phyloP scores from a whole-genome alignment of 169 alveolate genomes.

The Hammondia hammondi region DNA sequence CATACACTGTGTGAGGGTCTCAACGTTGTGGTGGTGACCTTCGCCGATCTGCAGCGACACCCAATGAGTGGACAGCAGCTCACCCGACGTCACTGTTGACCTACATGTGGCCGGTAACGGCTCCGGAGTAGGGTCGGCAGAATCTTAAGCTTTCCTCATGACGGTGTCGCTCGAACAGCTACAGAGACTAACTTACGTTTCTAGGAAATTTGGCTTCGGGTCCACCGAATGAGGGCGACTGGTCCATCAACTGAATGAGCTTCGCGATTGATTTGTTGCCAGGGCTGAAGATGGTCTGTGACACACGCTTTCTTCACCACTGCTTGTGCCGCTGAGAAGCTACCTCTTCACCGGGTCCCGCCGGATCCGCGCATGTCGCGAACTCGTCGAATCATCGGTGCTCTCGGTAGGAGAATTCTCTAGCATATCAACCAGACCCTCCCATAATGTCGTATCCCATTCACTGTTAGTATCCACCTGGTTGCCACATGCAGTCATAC shows the following conservation, averaged over 20 bases:
- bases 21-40: background rate
- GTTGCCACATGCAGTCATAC: background rate
- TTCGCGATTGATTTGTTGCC: background rate
- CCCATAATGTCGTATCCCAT: background rate
- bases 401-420: background rate
- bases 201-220: background rate
- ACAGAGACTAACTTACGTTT: background rate
- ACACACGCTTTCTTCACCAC: background rate
- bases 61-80: background rate
- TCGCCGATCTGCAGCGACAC: background rate
- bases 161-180: background rate
- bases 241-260: background rate
- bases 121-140: background rate
- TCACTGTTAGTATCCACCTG: background rate
- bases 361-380: background rate
- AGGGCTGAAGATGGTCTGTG: background rate
- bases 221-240: background rate
- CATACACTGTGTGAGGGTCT: too few species aligned
- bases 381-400: background rate
- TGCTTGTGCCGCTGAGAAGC: background rate
- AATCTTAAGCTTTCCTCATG: background rate
- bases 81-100: background rate
- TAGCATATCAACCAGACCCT: background rate
- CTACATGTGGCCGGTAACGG: background rate
- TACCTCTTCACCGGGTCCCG: background rate